phyloP scores from a whole-genome alignment of 176 grass and related monocot species.

The Juncus effusus region DNA sequence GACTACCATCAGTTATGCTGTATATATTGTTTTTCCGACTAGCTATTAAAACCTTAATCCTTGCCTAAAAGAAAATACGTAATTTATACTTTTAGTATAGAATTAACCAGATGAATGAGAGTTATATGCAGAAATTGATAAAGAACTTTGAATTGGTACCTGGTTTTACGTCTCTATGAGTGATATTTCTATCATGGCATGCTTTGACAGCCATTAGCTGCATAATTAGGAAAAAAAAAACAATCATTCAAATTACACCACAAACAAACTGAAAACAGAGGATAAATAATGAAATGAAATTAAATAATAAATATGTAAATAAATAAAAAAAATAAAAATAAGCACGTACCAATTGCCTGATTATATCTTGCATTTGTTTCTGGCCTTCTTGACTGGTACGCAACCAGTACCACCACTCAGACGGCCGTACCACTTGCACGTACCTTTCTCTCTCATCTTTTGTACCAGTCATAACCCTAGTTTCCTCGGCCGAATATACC shows the following conservation, averaged over 20 bases:
- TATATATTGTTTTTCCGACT: too few relatives aligned
- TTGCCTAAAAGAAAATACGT: too few relatives aligned
- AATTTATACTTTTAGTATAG: too few relatives aligned
- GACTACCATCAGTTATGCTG: too few relatives aligned
- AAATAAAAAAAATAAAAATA: slow-evolving; percentile 14
- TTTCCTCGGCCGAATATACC: slow-evolving; percentile 84
- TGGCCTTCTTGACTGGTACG: slow-evolving; percentile 76
- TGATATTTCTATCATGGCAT: slow-evolving; percentile 87
- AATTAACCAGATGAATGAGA: too few relatives aligned
- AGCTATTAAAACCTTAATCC: too few relatives aligned
- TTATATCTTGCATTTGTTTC: slow-evolving; percentile 83
- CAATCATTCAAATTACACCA: slow-evolving; percentile 1
- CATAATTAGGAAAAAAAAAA: slow-evolving; percentile 24
- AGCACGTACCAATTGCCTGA: slow-evolving; percentile 80
- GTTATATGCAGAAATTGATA: background rate
- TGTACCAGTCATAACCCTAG: slow-evolving; percentile 61
- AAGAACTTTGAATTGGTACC: slow-evolving; percentile 38
- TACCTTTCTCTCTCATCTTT: slow-evolving; percentile 53
- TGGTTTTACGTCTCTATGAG: slow-evolving; percentile 98
- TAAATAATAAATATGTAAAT: slow-evolving; percentile 8
- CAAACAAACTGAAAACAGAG: slow-evolving; percentile 15
- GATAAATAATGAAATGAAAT: background rate
- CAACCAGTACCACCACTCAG: slow-evolving; percentile 94
- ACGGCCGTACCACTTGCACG: slow-evolving; percentile 70
- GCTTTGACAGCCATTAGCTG: slow-evolving; percentile 82